phyloP scores from a whole-genome alignment of 2,329 filamentous ascomycete species.

The Aspergillus terreus region DNA sequence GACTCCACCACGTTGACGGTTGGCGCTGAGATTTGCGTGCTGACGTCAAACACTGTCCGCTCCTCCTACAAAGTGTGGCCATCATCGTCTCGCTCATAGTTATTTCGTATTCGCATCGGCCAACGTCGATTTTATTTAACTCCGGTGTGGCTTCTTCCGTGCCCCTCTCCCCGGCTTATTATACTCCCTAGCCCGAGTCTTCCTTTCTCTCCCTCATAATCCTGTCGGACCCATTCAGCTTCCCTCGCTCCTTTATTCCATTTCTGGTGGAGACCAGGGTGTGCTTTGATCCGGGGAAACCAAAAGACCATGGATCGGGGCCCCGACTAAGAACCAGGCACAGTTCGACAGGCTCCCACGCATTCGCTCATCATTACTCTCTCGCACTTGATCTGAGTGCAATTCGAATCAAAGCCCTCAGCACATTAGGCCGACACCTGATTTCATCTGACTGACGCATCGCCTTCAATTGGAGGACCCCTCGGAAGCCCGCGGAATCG shows the following conservation, averaged over 20 bases:
- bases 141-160: background rate
- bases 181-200: background rate
- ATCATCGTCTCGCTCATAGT: constrained; percentile 2
- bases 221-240: background rate
- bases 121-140: background rate
- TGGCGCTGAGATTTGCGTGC: constrained; percentile 9
- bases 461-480: background rate
- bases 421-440: background rate
- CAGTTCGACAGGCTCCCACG: background rate
- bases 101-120: background rate
- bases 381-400: background rate
- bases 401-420: background rate
- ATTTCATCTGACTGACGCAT: background rate
- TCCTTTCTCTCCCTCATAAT: background rate
- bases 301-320: background rate
- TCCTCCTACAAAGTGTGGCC: background rate
- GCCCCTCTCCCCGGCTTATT: background rate
- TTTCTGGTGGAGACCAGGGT: background rate
- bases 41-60: constrained; percentile 16
- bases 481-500: constrained; percentile 17
- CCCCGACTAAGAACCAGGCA: constrained; percentile 1
- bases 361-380: background rate
- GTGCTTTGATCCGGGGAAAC: constrained; percentile 2
- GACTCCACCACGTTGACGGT: constrained; percentile 9
- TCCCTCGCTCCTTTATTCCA: background rate